Evolutionary conservation across 2,329 filamentous ascomycete species (phyloP).

Genomic region (Nigrospora oryzae): DNA sequence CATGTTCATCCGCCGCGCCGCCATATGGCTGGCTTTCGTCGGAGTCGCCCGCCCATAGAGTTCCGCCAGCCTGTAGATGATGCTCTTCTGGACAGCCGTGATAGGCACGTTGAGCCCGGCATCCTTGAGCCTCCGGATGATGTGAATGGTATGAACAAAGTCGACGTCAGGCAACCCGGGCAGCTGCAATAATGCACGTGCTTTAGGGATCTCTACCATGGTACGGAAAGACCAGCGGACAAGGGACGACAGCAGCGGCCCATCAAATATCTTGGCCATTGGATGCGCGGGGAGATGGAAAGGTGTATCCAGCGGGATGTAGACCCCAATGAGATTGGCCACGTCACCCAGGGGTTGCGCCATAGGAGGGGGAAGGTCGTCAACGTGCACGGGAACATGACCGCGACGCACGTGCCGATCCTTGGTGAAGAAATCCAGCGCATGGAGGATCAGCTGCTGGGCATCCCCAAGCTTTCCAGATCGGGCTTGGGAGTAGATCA

Average conservation of each 20-base stretch:
- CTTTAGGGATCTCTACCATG: conserved; percentile 14
- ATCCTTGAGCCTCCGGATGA: conserved; percentile 23
- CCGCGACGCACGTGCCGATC: conserved; percentile 15
- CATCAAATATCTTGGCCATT: conserved; percentile 34
- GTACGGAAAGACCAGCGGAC: conserved; percentile 37
- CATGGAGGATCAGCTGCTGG: conserved; percentile 31
- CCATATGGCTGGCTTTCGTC: conserved; percentile 9
- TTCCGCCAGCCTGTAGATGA: conserved; percentile 20
- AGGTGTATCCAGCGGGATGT: conserved; percentile 33
- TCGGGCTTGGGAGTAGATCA: conserved; percentile 35
- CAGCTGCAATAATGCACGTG: conserved; percentile 2
- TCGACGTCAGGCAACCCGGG: conserved; percentile 12
- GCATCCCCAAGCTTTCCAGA: conserved; percentile 35
- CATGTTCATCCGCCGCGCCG: conserved; percentile 13
- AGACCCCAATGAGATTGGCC: conserved; percentile 22
- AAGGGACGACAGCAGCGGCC: conserved; percentile 27
- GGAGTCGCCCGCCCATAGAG: conserved; percentile 21
- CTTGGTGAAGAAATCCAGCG: conserved; percentile 29
- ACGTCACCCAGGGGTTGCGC: conserved; percentile 21
- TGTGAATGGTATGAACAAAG: conserved; percentile 20
- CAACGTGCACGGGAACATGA: conserved; percentile 33
- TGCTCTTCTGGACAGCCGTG: conserved; percentile 13
- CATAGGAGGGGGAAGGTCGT: conserved; percentile 30
- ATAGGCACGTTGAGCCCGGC: conserved; percentile 18
- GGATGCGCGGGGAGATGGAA: conserved; percentile 34